These are phyloP conservation scores for Pseudocercospora vitis DNA, from an alignment of 2,329 filamentous ascomycete genomes.

Conservation along the genomic window DNA sequence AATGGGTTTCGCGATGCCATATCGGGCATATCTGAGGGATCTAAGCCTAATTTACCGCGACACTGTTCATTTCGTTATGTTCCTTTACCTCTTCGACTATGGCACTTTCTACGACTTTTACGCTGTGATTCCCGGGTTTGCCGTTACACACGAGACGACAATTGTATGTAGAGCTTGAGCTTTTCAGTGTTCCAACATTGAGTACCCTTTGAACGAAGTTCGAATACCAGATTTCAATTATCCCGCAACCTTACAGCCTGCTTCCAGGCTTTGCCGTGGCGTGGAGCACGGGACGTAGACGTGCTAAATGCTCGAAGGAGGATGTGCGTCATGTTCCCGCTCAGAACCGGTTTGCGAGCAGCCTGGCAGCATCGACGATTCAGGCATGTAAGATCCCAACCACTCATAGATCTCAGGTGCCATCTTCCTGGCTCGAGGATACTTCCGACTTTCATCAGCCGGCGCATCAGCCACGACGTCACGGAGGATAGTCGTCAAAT, in stretches of 20 bases:
- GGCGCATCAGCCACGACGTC: background rate
- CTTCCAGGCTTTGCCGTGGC: too few species aligned
- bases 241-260: too few species aligned
- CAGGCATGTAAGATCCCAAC: background rate
- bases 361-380: background rate
- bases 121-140: constrained; percentile 17
- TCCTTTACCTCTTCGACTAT: constrained; percentile 9
- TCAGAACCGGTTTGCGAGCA: background rate
- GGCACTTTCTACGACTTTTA: constrained; percentile 27
- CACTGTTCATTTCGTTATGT: constrained; percentile 13
- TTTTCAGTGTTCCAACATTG: background rate
- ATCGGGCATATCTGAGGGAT: constrained; percentile 12
- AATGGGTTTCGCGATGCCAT: background rate
- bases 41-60: constrained; percentile 23
- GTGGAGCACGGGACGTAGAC: too few species aligned
- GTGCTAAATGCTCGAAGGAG: background rate
- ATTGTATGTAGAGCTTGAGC: constrained; percentile 19
- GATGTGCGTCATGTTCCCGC: background rate
- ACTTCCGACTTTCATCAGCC: too few species aligned
- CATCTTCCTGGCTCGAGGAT: too few species aligned
- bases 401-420: background rate
- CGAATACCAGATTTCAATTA: background rate
- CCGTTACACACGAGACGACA: constrained; percentile 7
- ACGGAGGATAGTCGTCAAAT: background rate
- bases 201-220: constrained; percentile 15